Percentiles rank a stretch among this genome's conserved stretches.
These are phyloP conservation scores for Phellopilus nigrolimitatus DNA, from an alignment of 1,284 basidiomycete species.

Conservation along the genomic window DNA sequence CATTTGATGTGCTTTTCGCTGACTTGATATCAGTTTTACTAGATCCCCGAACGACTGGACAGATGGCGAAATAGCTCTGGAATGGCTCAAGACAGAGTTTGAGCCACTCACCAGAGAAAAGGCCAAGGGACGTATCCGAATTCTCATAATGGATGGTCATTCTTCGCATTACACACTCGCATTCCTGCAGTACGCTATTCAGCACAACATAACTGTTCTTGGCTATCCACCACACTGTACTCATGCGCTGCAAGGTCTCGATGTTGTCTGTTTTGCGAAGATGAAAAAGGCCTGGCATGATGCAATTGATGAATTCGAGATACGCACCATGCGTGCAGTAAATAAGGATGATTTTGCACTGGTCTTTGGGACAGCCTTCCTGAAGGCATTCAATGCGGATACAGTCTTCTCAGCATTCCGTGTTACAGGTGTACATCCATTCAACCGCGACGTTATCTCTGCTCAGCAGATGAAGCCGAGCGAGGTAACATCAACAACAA, in stretches of 20 bases:
- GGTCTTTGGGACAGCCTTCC: constrained; percentile 27
- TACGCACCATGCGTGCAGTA: constrained; percentile 18
- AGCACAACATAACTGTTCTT: constrained; percentile 33
- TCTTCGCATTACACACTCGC: constrained; percentile 34
- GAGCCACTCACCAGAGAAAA: constrained; percentile 32
- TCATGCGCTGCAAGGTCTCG: constrained; percentile 36
- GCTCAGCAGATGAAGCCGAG: constrained; percentile 20
- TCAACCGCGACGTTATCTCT: constrained; percentile 21
- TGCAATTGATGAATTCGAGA: constrained; percentile 22
- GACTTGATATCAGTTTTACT: neutral
- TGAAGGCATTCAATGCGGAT: constrained; percentile 23
- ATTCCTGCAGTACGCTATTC: constrained; percentile 30
- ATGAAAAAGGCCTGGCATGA: constrained; percentile 24
- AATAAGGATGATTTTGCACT: constrained; percentile 27
- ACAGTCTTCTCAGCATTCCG: constrained; percentile 29
- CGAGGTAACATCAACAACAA: constrained; percentile 21
- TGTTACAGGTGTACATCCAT: constrained; percentile 31
- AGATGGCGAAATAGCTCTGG: constrained; percentile 25
- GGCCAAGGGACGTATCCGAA: constrained; percentile 26
- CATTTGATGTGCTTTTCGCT: neutral
- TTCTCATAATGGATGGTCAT: constrained; percentile 38
- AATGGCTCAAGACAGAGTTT: constrained; percentile 33
- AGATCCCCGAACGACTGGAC: constrained; percentile 24
- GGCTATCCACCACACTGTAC: too few relatives aligned
- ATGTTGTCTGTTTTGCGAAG: constrained; percentile 34